Conservation (phyloP, 2,329 filamentous ascomycete species). For the Stromatinia cepivora region DNA sequence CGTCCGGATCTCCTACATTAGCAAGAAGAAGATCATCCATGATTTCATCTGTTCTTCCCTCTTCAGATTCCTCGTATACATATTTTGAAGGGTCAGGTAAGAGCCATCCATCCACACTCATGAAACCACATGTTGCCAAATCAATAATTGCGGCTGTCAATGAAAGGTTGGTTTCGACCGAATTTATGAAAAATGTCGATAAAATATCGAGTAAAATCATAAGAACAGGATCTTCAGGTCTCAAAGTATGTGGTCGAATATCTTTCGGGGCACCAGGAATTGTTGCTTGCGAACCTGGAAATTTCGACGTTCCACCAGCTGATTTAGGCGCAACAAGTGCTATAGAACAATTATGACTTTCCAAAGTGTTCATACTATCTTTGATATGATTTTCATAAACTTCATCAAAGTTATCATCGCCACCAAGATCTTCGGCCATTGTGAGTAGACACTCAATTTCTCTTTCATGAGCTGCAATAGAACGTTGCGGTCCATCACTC, state of each 20-base stretch:
- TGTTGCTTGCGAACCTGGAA: conserved; percentile 56
- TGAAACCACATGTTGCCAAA: conserved; percentile 79
- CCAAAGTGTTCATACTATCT: conserved; percentile 67
- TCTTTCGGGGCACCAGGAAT: conserved; percentile 62
- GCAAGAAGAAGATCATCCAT: conserved; percentile 39
- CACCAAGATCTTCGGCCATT: conserved; percentile 67
- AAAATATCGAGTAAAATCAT: conserved; percentile 70
- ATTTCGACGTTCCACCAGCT: conserved; percentile 56
- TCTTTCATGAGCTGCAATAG: conserved; percentile 70
- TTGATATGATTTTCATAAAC: conserved; percentile 71
- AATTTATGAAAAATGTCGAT: conserved; percentile 82
- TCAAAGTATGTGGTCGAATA: conserved; percentile 61
- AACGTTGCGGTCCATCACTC: conserved; percentile 58
- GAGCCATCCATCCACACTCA: conserved; percentile 89
- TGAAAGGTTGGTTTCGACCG: conserved; percentile 85
- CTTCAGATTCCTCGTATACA: conserved; percentile 52
- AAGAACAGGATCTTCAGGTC: conserved; percentile 61
- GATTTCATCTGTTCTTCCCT: conserved; percentile 39
- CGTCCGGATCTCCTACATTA: conserved; percentile 33
- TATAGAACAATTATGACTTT: conserved; percentile 72
- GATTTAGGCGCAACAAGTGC: conserved; percentile 64
- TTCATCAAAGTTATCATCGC: conserved; percentile 68
- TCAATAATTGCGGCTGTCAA: conserved; percentile 82
- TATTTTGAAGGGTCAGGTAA: conserved; percentile 69
- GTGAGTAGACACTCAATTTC: conserved; percentile 72